Conservation (phyloP, 1,284 basidiomycete genomes). For the Coniferiporia weirii region DNA sequence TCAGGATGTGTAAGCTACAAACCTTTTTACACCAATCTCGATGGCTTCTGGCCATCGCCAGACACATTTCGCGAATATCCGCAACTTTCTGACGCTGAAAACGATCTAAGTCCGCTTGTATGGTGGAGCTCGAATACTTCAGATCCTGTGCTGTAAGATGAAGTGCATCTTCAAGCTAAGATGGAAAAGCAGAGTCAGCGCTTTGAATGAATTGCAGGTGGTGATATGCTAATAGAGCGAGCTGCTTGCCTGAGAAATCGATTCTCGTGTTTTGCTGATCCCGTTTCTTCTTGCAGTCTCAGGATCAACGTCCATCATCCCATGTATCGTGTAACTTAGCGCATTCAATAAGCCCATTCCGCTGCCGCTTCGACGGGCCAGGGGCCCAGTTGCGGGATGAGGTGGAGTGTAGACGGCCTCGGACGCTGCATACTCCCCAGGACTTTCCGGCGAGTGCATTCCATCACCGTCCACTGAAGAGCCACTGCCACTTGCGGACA, state of each 20-base stretch:
- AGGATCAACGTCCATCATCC: conserved; percentile 98
- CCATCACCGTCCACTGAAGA: conserved; percentile 1
- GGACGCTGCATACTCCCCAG: conserved; percentile 21
- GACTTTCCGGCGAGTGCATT: conserved; percentile 25
- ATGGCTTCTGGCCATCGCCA: conserved; percentile 86
- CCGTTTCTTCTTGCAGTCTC: conserved; percentile 90
- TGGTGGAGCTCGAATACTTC: conserved; percentile 92
- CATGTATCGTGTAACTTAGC: conserved; percentile 90
- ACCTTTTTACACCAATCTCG: conserved; percentile 96
- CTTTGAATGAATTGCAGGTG: background rate
- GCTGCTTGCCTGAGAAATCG: conserved; percentile 77
- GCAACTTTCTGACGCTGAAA: conserved; percentile 99
- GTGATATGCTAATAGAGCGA: background rate
- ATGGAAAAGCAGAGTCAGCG: conserved; percentile 4
- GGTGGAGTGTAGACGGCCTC: conserved; percentile 54
- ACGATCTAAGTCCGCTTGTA: conserved; percentile 95
- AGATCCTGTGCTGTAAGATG: conserved; percentile 88
- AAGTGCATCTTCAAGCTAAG: conserved; percentile 85
- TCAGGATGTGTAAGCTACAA: conserved; percentile 21
- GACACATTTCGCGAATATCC: conserved; percentile 88
- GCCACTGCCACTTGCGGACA: conserved; percentile 1
- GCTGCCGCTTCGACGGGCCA: conserved; percentile 51
- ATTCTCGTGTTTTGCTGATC: conserved; percentile 92
- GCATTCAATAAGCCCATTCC: conserved; percentile 90
- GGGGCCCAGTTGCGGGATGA: conserved; percentile 68